Base-by-base conservation (phyloP, 768 basidiomycete genomes). In the Phaeolepiota aurea region DNA sequence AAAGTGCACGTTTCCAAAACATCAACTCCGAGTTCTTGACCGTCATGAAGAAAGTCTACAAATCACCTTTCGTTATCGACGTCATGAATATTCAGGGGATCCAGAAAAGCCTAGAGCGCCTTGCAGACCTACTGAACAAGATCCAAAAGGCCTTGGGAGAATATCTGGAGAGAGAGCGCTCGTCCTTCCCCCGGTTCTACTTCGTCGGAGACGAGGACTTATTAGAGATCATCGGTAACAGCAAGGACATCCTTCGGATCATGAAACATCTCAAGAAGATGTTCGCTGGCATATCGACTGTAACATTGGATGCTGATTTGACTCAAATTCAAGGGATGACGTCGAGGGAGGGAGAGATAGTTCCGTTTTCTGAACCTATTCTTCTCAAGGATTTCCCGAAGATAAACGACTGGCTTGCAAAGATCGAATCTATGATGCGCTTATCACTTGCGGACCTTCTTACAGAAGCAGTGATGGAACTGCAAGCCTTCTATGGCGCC, bases 241-340 rank as follows among this genome's bases (percentile, higher is more conserved):
- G 91, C 74, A 99, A 97, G 61, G 93, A 98, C 55, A 96, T 98
- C 50, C 64, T 91, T 32, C 86, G 96, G 28, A 88, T 98, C 62
- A 91, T 96, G 89, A 99, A 99, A 53, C 96, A 98, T 65, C 72
- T 99, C 44, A 98, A 97, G 71, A 99, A 99, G 74, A 99, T 99
- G 96, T 99, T 99, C 62, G 96, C 96, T 15, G 96, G 96, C 19
- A 84, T 99, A 28, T 84, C 91, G 1, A 92, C 91, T 0, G 72
- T 98, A 49, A 73, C 68, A 51, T 72, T 98, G 19, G 89, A 96
- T 55, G 88, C 91, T 13, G 90, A 92, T 35, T 57, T 87, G 46
- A 83, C 88, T 3, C 77, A 84, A 54, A 93, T 98, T 42, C 81
- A 82, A 47, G 92, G 88, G 39, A 94, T 98, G 82, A 79, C 88